phyloP scores from a whole-genome alignment of 768 basidiomycete species.

The Lepiota brunneoincarnata region DNA sequence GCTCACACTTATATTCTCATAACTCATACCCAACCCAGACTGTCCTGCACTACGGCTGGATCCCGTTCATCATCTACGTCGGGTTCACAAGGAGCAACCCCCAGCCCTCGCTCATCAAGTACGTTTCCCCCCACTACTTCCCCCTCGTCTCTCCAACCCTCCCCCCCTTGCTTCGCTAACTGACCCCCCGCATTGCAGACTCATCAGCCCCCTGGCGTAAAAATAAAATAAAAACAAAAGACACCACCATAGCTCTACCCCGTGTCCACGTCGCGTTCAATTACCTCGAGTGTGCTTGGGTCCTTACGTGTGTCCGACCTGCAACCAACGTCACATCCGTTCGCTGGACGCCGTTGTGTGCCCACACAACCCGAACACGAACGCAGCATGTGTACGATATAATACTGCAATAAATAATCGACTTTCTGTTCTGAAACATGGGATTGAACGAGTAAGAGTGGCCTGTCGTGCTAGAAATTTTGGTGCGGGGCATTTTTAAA shows the following conservation, averaged over 20 bases:
- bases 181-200: constrained; percentile 42
- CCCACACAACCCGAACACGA: constrained; percentile 7
- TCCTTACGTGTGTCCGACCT: too few relatives aligned
- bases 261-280: too few relatives aligned
- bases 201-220: constrained; percentile 92
- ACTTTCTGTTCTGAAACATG: neutral
- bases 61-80: constrained; percentile 94
- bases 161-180: neutral
- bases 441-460: too few relatives aligned
- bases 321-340: neutral
- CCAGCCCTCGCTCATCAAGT: constrained; percentile 96
- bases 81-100: constrained; percentile 92
- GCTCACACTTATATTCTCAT: neutral
- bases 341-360: neutral
- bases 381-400: constrained; percentile 12
- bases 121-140: constrained; percentile 29
- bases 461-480: too few relatives aligned
- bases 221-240: too few relatives aligned
- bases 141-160: too few relatives aligned
- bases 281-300: too few relatives aligned
- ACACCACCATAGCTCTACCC: too few relatives aligned
- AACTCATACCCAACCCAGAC: constrained; percentile 46
- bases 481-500: neutral
- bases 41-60: constrained; percentile 92
- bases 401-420: constrained; percentile 12